Evolutionary conservation across 345 rosid genomes (phyloP).

Genomic region (Melastoma malabathricum): DNA sequence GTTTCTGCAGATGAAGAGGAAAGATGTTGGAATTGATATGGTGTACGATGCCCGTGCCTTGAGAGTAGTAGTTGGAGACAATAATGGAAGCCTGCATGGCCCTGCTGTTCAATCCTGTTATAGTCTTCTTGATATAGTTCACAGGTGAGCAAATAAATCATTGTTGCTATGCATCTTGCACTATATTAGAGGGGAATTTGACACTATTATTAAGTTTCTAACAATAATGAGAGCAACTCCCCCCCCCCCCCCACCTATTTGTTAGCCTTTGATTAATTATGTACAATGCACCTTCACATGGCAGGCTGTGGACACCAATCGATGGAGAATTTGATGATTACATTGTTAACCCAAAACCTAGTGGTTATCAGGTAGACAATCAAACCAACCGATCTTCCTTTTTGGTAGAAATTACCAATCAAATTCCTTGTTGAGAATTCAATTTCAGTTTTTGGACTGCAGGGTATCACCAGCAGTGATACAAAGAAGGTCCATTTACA

Average conservation of each 20-base stretch:
- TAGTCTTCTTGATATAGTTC: conserved; percentile 51
- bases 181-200: neutral
- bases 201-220: too few relatives aligned
- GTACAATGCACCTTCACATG: neutral
- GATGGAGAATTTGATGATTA: conserved; percentile 79
- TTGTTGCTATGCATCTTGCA: neutral
- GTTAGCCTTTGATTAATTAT: too few relatives aligned
- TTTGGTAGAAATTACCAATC: neutral
- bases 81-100: conserved; percentile 54
- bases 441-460: too few relatives aligned
- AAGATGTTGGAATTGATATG: conserved; percentile 47
- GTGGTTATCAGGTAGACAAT: conserved; percentile 55
- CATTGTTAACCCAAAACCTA: conserved; percentile 63
- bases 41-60: conserved; percentile 66
- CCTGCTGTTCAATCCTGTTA: conserved; percentile 67
- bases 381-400: neutral
- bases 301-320: conserved; percentile 68
- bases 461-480: too few relatives aligned
- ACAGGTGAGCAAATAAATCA: conserved; percentile 25
- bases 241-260: too few relatives aligned
- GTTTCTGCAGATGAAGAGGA: conserved; percentile 48
- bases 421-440: too few relatives aligned
- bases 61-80: conserved; percentile 68
- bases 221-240: too few relatives aligned
- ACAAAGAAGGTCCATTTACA: too few relatives aligned